These are phyloP conservation scores for Nitzschia palea DNA, from an alignment of 108 stramenopile genomes.

Conservation along the genomic window DNA sequence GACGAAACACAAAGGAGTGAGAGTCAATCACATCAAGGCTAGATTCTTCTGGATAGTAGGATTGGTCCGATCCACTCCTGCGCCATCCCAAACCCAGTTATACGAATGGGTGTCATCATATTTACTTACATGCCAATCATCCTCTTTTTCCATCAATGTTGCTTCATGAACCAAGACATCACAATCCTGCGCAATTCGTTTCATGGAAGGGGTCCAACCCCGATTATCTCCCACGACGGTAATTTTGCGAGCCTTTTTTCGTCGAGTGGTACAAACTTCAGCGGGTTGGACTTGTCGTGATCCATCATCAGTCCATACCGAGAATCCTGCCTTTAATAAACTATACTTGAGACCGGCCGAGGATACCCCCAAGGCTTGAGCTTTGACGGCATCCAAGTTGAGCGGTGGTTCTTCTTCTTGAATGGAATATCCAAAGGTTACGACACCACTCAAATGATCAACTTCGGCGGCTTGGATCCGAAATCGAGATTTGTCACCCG, in stretches of 20 bases:
- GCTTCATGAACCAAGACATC: slow-evolving; percentile 92
- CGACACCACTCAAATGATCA: slow-evolving; percentile 71
- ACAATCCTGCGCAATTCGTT: slow-evolving; percentile 49
- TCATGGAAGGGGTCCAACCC: slow-evolving; percentile 58
- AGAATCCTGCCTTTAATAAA: slow-evolving; percentile 64
- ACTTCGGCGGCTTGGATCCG: slow-evolving; percentile 78
- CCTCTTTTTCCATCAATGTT: slow-evolving; percentile 59
- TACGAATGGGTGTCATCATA: too few relatives aligned
- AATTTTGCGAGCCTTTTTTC: slow-evolving; percentile 58
- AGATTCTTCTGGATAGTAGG: too few relatives aligned
- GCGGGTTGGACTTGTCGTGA: slow-evolving; percentile 48
- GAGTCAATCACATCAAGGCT: neutral
- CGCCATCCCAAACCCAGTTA: too few relatives aligned
- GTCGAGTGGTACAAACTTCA: slow-evolving; percentile 45
- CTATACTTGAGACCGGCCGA: slow-evolving; percentile 64
- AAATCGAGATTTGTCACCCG: slow-evolving; percentile 23
- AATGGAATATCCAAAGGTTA: slow-evolving; percentile 79
- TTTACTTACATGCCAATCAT: slow-evolving; percentile 23
- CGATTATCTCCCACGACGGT: slow-evolving; percentile 73
- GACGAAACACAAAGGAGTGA: neutral
- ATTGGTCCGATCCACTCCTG: too few relatives aligned
- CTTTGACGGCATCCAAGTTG: slow-evolving; percentile 67
- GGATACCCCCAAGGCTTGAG: slow-evolving; percentile 56
- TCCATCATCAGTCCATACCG: slow-evolving; percentile 56
- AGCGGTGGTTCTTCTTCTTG: slow-evolving; percentile 64